Conservation (phyloP, 306 rosid species). For the Corylus americana region DNA sequence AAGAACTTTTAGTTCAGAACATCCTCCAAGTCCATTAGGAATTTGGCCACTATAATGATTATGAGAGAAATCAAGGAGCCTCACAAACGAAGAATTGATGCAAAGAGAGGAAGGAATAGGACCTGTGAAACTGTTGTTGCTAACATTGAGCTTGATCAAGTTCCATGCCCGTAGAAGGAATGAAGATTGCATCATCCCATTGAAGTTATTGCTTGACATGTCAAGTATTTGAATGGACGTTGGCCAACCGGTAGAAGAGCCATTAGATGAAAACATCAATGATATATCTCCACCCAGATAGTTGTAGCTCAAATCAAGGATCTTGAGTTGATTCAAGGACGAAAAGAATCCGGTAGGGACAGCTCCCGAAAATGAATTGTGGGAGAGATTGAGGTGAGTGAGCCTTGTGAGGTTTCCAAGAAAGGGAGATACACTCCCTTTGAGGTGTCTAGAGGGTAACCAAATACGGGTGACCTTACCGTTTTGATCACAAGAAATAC, state of each 20-base stretch:
- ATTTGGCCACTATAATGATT: constrained; percentile 3
- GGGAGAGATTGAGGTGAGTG: background rate
- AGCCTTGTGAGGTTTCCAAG: background rate
- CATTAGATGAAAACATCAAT: background rate
- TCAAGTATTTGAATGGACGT: background rate
- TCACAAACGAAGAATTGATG: background rate
- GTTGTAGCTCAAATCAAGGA: constrained; percentile 26
- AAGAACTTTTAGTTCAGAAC: constrained; percentile 7
- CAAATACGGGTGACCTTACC: background rate
- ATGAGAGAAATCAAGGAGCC: constrained; percentile 10
- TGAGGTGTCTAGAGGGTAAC: background rate
- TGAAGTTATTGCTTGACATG: constrained; percentile 8
- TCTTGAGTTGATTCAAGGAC: background rate
- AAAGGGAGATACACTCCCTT: background rate
- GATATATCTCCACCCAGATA: constrained; percentile 1
- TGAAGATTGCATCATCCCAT: background rate
- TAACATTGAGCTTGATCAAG: background rate
- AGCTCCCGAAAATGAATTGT: background rate
- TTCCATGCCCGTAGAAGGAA: background rate
- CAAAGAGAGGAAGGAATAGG: background rate
- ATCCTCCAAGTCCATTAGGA: background rate
- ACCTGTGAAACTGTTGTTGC: background rate
- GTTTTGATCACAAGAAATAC: background rate
- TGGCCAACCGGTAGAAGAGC: background rate
- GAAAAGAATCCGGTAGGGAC: background rate